Percentiles rank a stretch among this genome's conserved stretches.
Evolutionary conservation across 257 asterid genomes (phyloP).

Genomic region (Oldenlandia corymbosa): DNA sequence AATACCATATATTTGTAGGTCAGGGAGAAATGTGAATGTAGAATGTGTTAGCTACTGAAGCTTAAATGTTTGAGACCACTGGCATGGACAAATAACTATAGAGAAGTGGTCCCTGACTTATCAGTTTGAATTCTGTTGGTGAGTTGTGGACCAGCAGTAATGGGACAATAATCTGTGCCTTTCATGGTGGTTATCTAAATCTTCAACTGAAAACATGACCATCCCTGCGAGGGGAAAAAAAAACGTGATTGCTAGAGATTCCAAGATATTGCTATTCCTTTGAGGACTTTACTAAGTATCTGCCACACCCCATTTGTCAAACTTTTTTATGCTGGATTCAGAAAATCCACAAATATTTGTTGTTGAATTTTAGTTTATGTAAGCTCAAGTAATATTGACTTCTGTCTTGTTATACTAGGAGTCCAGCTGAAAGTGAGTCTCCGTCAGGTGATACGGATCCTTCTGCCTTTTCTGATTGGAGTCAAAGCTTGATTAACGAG

Average conservation of each 20-base stretch:
- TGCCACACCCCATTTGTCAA: neutral
- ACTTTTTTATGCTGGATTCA: neutral
- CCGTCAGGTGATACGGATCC: conserved; percentile 68
- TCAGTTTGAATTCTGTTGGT: neutral
- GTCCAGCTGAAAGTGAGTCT: conserved; percentile 62
- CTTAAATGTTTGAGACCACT: neutral
- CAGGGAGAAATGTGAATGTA: conserved; percentile 2
- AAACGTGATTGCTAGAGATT: neutral
- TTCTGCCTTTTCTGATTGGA: conserved; percentile 50
- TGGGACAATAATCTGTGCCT: neutral
- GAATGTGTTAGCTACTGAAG: neutral
- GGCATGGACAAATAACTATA: neutral
- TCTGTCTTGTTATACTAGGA: conserved; percentile 37
- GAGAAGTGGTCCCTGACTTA: conserved; percentile 4
- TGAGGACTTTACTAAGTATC: neutral
- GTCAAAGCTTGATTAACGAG: conserved; percentile 36
- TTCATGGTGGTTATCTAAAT: neutral
- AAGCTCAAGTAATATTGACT: neutral
- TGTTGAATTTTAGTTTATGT: neutral
- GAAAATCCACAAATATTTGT: neutral
- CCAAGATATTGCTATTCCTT: neutral
- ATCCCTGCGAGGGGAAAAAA: neutral
- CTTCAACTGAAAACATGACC: neutral
- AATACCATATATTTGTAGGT: neutral
- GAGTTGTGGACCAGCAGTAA: neutral